Conservation (phyloP, 208 protist species). For the Trypanosoma theileri region DNA sequence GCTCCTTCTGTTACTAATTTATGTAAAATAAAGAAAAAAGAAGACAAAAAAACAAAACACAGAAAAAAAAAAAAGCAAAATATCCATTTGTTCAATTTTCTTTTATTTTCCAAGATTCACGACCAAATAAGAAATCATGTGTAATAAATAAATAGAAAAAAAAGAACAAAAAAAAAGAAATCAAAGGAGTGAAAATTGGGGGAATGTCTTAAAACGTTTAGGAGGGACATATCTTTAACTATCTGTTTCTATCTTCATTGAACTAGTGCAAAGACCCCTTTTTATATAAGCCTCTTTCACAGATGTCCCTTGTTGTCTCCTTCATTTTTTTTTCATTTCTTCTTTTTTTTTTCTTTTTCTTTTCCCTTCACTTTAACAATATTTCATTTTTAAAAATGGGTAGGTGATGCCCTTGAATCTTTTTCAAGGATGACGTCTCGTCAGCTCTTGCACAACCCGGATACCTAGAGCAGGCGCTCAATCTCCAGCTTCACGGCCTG, state of each 20-base stretch:
- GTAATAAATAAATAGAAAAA: no score
- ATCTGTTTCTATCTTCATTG: constrained; percentile 21
- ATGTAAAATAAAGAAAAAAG: constrained; percentile 14
- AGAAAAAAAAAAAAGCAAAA: not conserved
- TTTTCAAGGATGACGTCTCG: no score
- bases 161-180: no score
- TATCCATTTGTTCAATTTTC: no score
- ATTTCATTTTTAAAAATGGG: constrained; percentile 8
- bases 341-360: constrained; percentile 23
- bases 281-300: no score
- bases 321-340: constrained; percentile 11
- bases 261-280: not conserved
- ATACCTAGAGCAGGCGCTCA: constrained; percentile 95
- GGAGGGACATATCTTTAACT: constrained; percentile 20
- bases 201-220: not conserved
- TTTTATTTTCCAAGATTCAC: no score
- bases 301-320: no score
- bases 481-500: constrained; percentile 97
- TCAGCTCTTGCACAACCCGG: not conserved
- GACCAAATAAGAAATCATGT: no score
- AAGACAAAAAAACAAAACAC: not conserved
- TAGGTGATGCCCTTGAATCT: not conserved
- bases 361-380: constrained; percentile 12
- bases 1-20: constrained; percentile 29
- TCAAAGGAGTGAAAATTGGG: no score